phyloP scores from a whole-genome alignment of 2,329 filamentous ascomycete genomes.

The Fusarium redolens region DNA sequence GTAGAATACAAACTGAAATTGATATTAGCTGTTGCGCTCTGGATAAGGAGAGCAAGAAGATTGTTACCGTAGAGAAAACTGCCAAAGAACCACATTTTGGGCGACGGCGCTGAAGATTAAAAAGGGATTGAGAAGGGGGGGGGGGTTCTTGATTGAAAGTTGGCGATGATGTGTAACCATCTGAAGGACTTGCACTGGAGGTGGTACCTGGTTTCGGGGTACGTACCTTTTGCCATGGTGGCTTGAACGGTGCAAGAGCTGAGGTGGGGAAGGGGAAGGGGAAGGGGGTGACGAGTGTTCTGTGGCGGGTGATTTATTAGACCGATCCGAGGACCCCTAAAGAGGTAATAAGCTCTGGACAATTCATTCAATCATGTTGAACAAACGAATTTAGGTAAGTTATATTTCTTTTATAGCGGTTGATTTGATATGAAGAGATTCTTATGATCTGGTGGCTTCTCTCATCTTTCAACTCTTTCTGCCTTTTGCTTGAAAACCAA shows the following conservation, averaged over 20 bases:
- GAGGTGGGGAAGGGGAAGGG: neutral
- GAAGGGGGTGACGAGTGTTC: neutral
- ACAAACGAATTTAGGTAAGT: neutral
- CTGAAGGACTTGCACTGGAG: neutral
- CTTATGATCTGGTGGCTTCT: neutral
- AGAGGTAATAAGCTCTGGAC: constrained; percentile 6
- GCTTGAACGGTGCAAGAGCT: constrained; percentile 10
- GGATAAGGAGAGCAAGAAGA: neutral
- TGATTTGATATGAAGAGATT: neutral
- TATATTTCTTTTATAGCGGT: neutral
- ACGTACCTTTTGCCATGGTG: constrained; percentile 30
- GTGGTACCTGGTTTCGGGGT: neutral
- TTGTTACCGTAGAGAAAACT: constrained; percentile 74
- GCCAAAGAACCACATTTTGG: constrained; percentile 73
- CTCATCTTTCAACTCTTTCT: neutral
- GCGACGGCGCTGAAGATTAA: constrained; percentile 4
- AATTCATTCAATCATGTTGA: neutral
- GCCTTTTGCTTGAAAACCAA: neutral
- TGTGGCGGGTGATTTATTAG: constrained; percentile 47
- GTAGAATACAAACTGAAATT: constrained; percentile 75
- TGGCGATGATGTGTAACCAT: constrained; percentile 40
- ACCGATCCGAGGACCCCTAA: constrained; percentile 47
- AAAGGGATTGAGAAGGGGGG: neutral
- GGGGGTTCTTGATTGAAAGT: constrained; percentile 5
- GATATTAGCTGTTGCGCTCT: constrained; percentile 19